Conservation (phyloP, 2,329 filamentous ascomycete genomes). For the Cladosporium colombiae region DNA sequence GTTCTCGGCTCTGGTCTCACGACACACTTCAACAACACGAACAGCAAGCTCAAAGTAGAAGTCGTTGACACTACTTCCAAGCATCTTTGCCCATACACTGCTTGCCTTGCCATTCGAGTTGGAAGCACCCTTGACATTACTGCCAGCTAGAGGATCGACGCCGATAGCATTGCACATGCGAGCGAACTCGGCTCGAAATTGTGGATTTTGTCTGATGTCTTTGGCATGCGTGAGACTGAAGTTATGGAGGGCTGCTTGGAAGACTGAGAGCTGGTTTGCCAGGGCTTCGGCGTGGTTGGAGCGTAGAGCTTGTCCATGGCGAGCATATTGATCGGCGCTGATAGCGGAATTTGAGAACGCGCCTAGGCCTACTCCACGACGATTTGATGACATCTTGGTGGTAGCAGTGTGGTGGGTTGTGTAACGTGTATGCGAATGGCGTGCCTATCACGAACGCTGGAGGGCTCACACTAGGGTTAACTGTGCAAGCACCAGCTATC, state of each 20-base stretch:
- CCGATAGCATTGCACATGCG: slow-evolving; percentile 98
- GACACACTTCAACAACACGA: slow-evolving; percentile 90
- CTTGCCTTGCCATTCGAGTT: slow-evolving; percentile 52
- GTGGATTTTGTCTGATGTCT: slow-evolving; percentile 92
- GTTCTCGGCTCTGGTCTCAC: slow-evolving; percentile 83
- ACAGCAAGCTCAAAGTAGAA: slow-evolving; percentile 98
- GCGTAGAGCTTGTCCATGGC: slow-evolving; percentile 84
- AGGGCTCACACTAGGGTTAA: background rate
- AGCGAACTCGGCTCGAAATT: slow-evolving; percentile 93
- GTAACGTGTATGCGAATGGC: background rate
- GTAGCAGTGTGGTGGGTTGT: background rate
- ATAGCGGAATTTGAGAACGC: slow-evolving; percentile 85
- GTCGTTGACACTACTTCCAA: slow-evolving; percentile 90
- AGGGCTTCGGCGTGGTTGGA: slow-evolving; percentile 81
- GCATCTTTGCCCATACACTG: slow-evolving; percentile 88
- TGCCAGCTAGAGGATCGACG: slow-evolving; percentile 80
- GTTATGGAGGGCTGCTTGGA: slow-evolving; percentile 91
- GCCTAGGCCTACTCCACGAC: slow-evolving; percentile 84
- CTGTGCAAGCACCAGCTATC: background rate
- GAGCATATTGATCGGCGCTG: slow-evolving; percentile 84
- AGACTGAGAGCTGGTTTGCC: slow-evolving; percentile 90
- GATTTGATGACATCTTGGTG: slow-evolving; percentile 47
- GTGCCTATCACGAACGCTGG: background rate
- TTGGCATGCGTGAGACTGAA: slow-evolving; percentile 93
- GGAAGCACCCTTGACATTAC: slow-evolving; percentile 39